Evolutionary conservation across 2,329 filamentous ascomycete species (phyloP).

Genomic region (Xylariomycetidae sp.): DNA sequence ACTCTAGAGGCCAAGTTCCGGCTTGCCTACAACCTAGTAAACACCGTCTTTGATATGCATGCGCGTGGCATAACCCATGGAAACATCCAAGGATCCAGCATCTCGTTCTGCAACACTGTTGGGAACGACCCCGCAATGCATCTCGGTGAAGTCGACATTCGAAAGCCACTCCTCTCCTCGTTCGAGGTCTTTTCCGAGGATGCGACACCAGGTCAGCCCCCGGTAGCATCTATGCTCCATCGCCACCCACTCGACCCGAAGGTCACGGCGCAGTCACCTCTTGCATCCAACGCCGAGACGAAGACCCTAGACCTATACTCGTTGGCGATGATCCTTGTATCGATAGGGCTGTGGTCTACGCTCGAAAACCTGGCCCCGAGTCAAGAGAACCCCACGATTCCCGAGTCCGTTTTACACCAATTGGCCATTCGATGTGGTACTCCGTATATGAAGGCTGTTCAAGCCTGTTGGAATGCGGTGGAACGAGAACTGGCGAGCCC

Average conservation of each 20-base stretch:
- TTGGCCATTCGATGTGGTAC: slow-evolving; percentile 65
- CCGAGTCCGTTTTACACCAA: slow-evolving; percentile 55
- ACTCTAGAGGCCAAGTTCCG: slow-evolving; percentile 71
- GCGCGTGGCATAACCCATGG: slow-evolving; percentile 63
- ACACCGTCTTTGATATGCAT: slow-evolving; percentile 69
- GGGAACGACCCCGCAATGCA: slow-evolving; percentile 35
- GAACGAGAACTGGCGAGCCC: slow-evolving; percentile 51
- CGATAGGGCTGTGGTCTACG: slow-evolving; percentile 70
- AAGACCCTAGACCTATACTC: slow-evolving; percentile 65
- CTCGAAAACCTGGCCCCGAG: slow-evolving; percentile 48
- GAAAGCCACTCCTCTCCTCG: slow-evolving; percentile 63
- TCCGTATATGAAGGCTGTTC: slow-evolving; percentile 68
- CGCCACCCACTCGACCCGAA: slow-evolving; percentile 61
- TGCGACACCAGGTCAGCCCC: slow-evolving; percentile 26
- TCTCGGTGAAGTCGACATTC: slow-evolving; percentile 52
- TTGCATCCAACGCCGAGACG: slow-evolving; percentile 45
- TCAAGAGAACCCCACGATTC: slow-evolving; percentile 44
- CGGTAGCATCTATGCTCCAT: slow-evolving; percentile 40
- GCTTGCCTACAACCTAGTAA: slow-evolving; percentile 65
- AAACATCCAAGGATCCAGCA: slow-evolving; percentile 59
- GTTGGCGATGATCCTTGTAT: slow-evolving; percentile 65
- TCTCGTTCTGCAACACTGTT: slow-evolving; percentile 55
- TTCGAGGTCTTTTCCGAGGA: slow-evolving; percentile 66
- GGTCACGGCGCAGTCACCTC: slow-evolving; percentile 40
- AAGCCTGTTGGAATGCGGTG: slow-evolving; percentile 65